Evolutionary conservation across 2,329 filamentous ascomycete genomes (phyloP).

Genomic region (Alternaria gansuensis): DNA sequence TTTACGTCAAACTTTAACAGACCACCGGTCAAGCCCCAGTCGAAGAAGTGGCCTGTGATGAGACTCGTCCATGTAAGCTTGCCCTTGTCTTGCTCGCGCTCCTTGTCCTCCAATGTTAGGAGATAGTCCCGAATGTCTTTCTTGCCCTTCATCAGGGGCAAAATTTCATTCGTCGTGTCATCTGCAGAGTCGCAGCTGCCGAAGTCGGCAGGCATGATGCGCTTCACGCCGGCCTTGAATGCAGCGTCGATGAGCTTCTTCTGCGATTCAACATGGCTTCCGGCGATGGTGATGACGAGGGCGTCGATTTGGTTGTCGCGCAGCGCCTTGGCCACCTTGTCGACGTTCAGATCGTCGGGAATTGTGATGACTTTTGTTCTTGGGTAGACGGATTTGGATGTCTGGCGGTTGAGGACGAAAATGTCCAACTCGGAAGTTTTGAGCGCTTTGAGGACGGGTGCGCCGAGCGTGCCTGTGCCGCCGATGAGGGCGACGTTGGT

Average conservation of each 20-base stretch:
- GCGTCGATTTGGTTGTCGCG: conserved; percentile 58
- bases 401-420: conserved; percentile 47
- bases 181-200: conserved; percentile 56
- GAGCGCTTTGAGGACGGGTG: conserved; percentile 46
- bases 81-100: conserved; percentile 42
- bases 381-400: conserved; percentile 53
- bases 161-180: conserved; percentile 52
- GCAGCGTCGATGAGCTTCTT: conserved; percentile 66
- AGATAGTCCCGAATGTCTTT: conserved; percentile 52
- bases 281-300: conserved; percentile 61
- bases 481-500: conserved; percentile 55
- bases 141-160: conserved; percentile 66
- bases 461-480: conserved; percentile 50
- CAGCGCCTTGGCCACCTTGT: conserved; percentile 49
- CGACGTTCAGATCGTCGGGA: conserved; percentile 50
- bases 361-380: conserved; percentile 56
- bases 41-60: conserved; percentile 68
- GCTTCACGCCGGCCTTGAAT: conserved; percentile 65
- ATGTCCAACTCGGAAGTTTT: conserved; percentile 44
- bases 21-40: conserved; percentile 62
- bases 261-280: conserved; percentile 58
- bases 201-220: conserved; percentile 71
- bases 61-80: conserved; percentile 68
- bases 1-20: conserved; percentile 64
- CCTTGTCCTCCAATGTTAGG: conserved; percentile 59